Evolutionary conservation across 2,329 filamentous ascomycete species (phyloP).

Genomic region (Fusarium caatingaense): DNA sequence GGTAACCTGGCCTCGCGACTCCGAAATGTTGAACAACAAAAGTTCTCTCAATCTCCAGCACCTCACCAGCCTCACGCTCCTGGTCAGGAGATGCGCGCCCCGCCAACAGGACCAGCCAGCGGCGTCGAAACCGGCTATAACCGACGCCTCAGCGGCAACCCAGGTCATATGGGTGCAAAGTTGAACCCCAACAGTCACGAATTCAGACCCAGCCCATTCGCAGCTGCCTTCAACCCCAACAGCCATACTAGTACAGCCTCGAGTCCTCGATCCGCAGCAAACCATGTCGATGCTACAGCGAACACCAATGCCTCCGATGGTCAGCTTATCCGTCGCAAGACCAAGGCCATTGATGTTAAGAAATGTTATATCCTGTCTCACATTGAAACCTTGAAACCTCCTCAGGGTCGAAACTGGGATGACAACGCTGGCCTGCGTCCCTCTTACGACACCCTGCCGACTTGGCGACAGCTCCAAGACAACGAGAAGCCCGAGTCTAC

Average conservation of each 20-base stretch:
- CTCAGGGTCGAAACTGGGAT: slow-evolving; percentile 70
- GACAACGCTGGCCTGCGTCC: slow-evolving; percentile 86
- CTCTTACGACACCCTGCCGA: slow-evolving; percentile 85
- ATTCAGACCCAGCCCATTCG: slow-evolving; percentile 87
- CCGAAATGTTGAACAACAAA: slow-evolving; percentile 64
- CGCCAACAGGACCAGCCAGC: slow-evolving; percentile 79
- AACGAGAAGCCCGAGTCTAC: slow-evolving; percentile 77
- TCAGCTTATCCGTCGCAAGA: slow-evolving; percentile 76
- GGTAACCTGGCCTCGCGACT: slow-evolving; percentile 64
- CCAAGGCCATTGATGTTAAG: slow-evolving; percentile 75
- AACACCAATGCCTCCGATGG: slow-evolving; percentile 44
- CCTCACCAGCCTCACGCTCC: slow-evolving; percentile 62
- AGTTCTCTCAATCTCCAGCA: slow-evolving; percentile 57
- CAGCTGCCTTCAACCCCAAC: slow-evolving; percentile 82
- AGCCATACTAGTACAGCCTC: slow-evolving; percentile 73
- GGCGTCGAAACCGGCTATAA: slow-evolving; percentile 63
- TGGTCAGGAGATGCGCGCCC: slow-evolving; percentile 74
- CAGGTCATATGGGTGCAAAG: slow-evolving; percentile 65
- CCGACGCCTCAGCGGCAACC: slow-evolving; percentile 64
- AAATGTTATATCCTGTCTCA: slow-evolving; percentile 69
- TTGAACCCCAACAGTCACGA: slow-evolving; percentile 77
- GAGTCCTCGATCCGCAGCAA: slow-evolving; percentile 75
- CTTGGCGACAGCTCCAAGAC: slow-evolving; percentile 79
- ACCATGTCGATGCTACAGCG: slow-evolving; percentile 55
- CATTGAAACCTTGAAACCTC: slow-evolving; percentile 65